Percentiles rank a stretch among this genome's conserved stretches.
These are phyloP conservation scores for Fusarium vanettenii DNA, from an alignment of 2,329 filamentous ascomycete species.

Conservation along the genomic window DNA sequence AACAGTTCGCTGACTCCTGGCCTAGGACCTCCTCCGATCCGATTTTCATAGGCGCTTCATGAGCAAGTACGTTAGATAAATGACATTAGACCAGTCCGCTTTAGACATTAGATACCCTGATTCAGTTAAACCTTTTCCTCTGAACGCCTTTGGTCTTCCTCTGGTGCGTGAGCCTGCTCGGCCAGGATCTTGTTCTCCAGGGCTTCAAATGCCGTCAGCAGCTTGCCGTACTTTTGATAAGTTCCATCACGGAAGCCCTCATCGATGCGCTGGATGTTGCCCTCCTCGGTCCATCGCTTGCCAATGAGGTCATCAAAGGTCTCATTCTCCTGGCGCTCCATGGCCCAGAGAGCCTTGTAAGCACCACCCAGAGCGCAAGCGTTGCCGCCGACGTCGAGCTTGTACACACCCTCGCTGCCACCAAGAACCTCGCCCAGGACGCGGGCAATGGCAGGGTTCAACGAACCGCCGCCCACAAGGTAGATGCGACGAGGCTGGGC, in stretches of 20 bases:
- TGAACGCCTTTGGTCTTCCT: constrained; percentile 6
- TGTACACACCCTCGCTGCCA: constrained; percentile 89
- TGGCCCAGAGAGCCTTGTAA: constrained; percentile 95
- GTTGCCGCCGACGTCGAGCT: constrained; percentile 93
- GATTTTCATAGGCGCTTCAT: constrained; percentile 99
- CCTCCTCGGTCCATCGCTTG: constrained; percentile 84
- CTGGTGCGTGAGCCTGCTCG: constrained; percentile 41
- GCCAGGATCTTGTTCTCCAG: constrained; percentile 77
- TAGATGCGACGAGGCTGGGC: constrained; percentile 91
- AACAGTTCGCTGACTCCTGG: constrained; percentile 39
- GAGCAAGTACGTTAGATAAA: constrained; percentile 72
- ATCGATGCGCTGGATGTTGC: constrained; percentile 84
- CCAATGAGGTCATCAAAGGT: constrained; percentile 91
- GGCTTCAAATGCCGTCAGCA: constrained; percentile 79
- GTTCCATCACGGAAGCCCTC: constrained; percentile 80
- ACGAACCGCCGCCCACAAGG: constrained; percentile 91
- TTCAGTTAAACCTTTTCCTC: constrained; percentile 28
- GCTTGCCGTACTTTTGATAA: constrained; percentile 82
- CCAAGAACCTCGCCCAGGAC: constrained; percentile 90
- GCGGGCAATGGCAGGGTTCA: constrained; percentile 88
- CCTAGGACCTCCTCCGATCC: constrained; percentile 84
- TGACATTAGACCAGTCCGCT: constrained; percentile 21
- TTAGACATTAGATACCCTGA: constrained; percentile 45
- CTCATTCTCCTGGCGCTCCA: constrained; percentile 75
- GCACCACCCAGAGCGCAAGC: constrained; percentile 94